Evolutionary conservation across 176 grass and related monocot species (phyloP), one percentile per base, ranked within the genome.

Genomic region (Ampelocalamus luodianensis): DNA sequence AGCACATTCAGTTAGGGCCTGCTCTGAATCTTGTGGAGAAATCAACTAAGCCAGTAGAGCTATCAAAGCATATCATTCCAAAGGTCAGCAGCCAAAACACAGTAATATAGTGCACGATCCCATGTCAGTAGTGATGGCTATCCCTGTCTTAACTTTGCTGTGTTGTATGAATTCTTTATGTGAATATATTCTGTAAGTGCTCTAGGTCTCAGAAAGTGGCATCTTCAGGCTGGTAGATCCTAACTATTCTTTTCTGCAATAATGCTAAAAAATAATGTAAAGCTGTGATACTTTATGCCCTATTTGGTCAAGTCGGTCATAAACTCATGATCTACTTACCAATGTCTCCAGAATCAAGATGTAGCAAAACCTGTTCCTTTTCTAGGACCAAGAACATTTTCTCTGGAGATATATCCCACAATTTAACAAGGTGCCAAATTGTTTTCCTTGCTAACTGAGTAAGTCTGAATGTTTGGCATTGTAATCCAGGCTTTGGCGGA

Each of bases 281-380:
- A 83, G 46, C 4, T 59, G 72, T 70, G 39, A 29, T 72, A n/a
- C 72, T 55, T 82, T 86, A 73, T 73, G 65, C 32, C 55, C 50
- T 82, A 78, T 20, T 89, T 74, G 32, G 78, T 90, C 64, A 89
- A 80, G 27, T 50, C 40, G 14, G 55, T 90, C 55, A 81, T 90
- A 53, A 86, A 82, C 46, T 90, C 55, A 81, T 90, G 63, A 86
- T 86, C 46, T 77, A 77, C 1, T 58, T 82, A 56, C 37, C 42
- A 72, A 12, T 20, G 15, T 37, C 58, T 86, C 72, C 51, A 83
- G 74, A 83, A 83, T 83, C 66, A 66, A 77, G 24, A 71, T 82
- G 55, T 65, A 8, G 24, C 42, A 85, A 85, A 56, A 68, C 4
- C 12, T 65, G 27, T 79, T 79, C 46, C 68, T 84, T 82, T 38